Evolutionary conservation across 345 rosid species (phyloP).

Genomic region (Garcia nutans): DNA sequence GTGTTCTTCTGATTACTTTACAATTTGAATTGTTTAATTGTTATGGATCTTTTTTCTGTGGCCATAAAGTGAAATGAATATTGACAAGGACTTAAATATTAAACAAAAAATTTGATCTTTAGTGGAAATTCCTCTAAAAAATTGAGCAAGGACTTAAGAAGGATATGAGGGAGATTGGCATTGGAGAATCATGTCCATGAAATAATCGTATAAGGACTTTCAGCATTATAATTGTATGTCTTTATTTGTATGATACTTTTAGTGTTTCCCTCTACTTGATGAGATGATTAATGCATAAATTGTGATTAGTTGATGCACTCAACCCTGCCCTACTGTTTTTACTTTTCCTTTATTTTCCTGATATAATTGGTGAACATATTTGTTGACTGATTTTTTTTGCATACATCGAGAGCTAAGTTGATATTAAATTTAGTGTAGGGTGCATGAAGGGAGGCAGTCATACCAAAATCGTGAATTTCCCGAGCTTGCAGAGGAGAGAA

Average conservation of each 20-base stretch:
- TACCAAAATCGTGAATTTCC: slow-evolving; percentile 55
- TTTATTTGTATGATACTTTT: background rate
- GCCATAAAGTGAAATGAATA: background rate
- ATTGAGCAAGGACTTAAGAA: background rate
- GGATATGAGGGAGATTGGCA: background rate
- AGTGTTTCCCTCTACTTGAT: background rate
- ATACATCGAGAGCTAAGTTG: slow-evolving; percentile 31
- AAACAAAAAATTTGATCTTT: background rate
- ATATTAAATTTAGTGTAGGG: slow-evolving; percentile 58
- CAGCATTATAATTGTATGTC: background rate
- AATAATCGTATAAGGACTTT: background rate
- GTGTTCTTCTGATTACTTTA: background rate
- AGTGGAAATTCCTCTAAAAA: background rate
- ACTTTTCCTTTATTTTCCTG: background rate
- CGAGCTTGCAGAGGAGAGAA: slow-evolving; percentile 55
- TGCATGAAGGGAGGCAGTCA: slow-evolving; percentile 72
- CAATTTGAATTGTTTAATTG: background rate
- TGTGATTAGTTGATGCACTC: background rate
- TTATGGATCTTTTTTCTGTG: background rate
- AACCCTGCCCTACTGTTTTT: background rate
- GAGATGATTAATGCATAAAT: background rate
- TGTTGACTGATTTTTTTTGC: background rate
- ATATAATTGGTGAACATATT: background rate
- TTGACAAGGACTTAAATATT: background rate
- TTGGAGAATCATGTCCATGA: background rate